Base-by-base conservation (phyloP, 139 green algal species). In the Marvania coccoides region DNA sequence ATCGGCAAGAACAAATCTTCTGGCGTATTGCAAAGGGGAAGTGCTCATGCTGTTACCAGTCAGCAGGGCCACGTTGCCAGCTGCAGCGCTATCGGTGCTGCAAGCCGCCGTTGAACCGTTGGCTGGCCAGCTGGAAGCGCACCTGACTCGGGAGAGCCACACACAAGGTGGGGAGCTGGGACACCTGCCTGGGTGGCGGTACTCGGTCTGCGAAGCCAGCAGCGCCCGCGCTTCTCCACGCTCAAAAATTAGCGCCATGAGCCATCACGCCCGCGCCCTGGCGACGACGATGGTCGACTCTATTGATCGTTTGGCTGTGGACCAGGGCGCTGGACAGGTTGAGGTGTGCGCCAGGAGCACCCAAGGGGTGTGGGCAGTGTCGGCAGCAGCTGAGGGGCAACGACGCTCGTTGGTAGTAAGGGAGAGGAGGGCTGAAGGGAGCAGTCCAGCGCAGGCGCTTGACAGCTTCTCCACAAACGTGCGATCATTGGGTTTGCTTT, bases 181-280 rank as follows among this genome's bases (percentile, higher is more conserved):
- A 1, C 69, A 76, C 64, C 35, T 76, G 9, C 69, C 69, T 10
- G 69, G 69, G n/a, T 76, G 48, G 37, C 47, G 69, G 13, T 76
- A 71, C 48, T 35, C 42, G 19, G 42, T 51, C 19, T 19, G 19
- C 19, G 42, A 51, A 51, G 19, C 42, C 19, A 51, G 42, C 19
- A 19, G 19, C 19, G 42, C 42, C 19, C 19, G 42, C 42, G 46
- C 68, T 59, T 59, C 51, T 2, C 69, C 69, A 13, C 69, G 69
- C n/a, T 5, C 24, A 48, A 76, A 76, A 28, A 46, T 76, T 4
- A 61, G 36, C n/a, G 69, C 69, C 29, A 76, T 71, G 61, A 58
- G 28, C 47, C 69, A 76, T 47, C 61, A 72, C 30, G 62, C 61
- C 3, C 59, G 69, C 36, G 5, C 61, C 5, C 35, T 76, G 47